These are phyloP conservation scores for Rhizoctonia solani DNA, from an alignment of 1,284 basidiomycete species.

Conservation along the genomic window DNA sequence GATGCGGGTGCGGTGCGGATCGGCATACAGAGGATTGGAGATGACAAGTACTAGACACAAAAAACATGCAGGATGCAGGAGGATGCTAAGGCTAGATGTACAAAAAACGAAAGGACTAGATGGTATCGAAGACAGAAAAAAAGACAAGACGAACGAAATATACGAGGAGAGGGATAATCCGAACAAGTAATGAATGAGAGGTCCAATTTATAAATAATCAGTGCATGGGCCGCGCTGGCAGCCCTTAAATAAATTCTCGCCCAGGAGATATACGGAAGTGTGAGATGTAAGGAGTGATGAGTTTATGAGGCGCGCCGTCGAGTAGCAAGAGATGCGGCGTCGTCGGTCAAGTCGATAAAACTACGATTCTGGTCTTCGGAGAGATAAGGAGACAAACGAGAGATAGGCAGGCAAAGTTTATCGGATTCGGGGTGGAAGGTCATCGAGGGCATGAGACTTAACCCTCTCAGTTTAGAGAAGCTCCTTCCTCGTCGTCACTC, in stretches of 20 bases:
- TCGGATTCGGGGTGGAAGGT: neutral
- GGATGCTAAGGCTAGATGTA: constrained; percentile 18
- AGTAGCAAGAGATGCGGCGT: constrained; percentile 11
- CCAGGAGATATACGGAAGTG: too few species aligned
- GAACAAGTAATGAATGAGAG: neutral
- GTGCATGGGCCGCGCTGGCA: too few species aligned
- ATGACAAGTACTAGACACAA: neutral
- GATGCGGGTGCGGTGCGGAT: neutral
- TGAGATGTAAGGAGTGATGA: neutral
- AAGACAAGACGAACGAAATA: constrained; percentile 11
- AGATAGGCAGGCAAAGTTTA: too few species aligned
- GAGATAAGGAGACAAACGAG: neutral
- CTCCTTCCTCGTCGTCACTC: constrained; percentile 28
- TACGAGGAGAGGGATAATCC: neutral
- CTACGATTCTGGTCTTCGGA: constrained; percentile 13
- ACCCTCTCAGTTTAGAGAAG: neutral
- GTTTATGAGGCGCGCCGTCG: neutral
- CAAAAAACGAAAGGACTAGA: constrained; percentile 25
- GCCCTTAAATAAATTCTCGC: constrained; percentile 27
- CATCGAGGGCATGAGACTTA: neutral
- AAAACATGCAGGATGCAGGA: neutral
- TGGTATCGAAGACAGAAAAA: constrained; percentile 17
- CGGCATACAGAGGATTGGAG: neutral
- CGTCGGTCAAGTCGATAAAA: constrained; percentile 27
- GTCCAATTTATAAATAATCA: too few species aligned